These are phyloP conservation scores for Globisporangium canariense DNA, from an alignment of 352 stramenopile genomes.

Conservation along the genomic window DNA sequence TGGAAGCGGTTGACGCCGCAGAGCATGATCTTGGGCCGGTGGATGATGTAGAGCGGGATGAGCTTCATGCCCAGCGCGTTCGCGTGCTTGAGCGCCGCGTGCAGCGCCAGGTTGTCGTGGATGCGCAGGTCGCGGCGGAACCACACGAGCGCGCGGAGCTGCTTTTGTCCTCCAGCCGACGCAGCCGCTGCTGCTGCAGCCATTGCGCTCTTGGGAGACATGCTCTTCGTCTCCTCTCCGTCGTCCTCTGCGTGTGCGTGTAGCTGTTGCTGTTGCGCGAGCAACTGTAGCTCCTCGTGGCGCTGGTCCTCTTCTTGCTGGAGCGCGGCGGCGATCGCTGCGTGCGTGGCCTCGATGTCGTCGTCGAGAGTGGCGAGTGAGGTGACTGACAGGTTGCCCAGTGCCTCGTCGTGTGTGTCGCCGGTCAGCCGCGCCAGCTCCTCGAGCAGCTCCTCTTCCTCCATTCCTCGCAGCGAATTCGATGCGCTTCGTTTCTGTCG, in stretches of 20 bases:
- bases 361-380: conserved; percentile 14
- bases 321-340: conserved; percentile 21
- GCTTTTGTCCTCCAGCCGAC: not conserved
- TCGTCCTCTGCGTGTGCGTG: not conserved
- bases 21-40: conserved; percentile 85
- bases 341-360: conserved; percentile 18
- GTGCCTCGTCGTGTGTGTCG: not conserved
- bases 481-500: conserved; percentile 12
- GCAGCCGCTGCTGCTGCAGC: not conserved
- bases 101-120: conserved; percentile 94
- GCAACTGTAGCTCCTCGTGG: conserved; percentile 15
- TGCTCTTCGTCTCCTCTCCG: not conserved
- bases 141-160: conserved; percentile 67
- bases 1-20: conserved; percentile 82
- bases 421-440: conserved; percentile 29
- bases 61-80: conserved; percentile 35
- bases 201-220: not conserved
- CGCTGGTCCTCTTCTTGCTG: conserved; percentile 29
- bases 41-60: conserved; percentile 87
- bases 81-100: conserved; percentile 55
- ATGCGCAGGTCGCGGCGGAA: conserved; percentile 95
- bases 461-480: conserved; percentile 9
- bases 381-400: conserved; percentile 4
- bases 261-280: not conserved
- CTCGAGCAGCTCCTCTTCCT: conserved; percentile 16